Conservation (phyloP, 805 yeast species). For the Barnettozyma sucrosica region DNA sequence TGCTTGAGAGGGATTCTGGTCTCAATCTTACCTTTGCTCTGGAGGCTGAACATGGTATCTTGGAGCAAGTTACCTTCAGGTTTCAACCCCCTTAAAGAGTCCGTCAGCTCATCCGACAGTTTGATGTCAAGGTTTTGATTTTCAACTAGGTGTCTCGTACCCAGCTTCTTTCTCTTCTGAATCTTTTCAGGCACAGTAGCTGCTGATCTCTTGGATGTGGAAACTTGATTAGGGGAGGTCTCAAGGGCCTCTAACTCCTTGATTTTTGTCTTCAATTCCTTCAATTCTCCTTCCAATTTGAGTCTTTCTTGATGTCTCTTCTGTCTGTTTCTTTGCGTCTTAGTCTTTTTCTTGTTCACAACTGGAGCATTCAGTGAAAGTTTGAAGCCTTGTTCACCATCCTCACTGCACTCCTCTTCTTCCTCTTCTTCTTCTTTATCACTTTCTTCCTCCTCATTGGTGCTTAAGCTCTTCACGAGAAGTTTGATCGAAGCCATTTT, state of each 20-base stretch:
- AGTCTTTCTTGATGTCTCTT: slow-evolving; percentile 55
- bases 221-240: slow-evolving; percentile 21
- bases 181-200: slow-evolving; percentile 25
- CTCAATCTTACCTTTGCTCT: slow-evolving; percentile 82
- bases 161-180: slow-evolving; percentile 34
- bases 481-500: slow-evolving; percentile 58
- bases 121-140: slow-evolving; percentile 62
- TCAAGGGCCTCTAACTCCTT: slow-evolving; percentile 48
- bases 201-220: slow-evolving; percentile 15
- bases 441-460: slow-evolving; percentile 45
- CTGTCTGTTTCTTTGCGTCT: slow-evolving; percentile 67
- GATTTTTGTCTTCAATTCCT: slow-evolving; percentile 54
- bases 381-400: slow-evolving; percentile 30
- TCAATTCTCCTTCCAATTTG: slow-evolving; percentile 50
- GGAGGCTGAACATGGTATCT: slow-evolving; percentile 77
- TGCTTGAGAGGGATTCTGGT: slow-evolving; percentile 64
- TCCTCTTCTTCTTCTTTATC: slow-evolving; percentile 31
- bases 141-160: slow-evolving; percentile 42
- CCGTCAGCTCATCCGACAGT: slow-evolving; percentile 81
- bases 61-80: slow-evolving; percentile 87
- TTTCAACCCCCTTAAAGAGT: slow-evolving; percentile 73
- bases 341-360: slow-evolving; percentile 64
- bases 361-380: slow-evolving; percentile 74
- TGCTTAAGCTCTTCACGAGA: slow-evolving; percentile 57
- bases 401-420: slow-evolving; percentile 29